Evolutionary conservation across 2,329 filamentous ascomycete species (phyloP).

Genomic region (Cytospora leucostoma): DNA sequence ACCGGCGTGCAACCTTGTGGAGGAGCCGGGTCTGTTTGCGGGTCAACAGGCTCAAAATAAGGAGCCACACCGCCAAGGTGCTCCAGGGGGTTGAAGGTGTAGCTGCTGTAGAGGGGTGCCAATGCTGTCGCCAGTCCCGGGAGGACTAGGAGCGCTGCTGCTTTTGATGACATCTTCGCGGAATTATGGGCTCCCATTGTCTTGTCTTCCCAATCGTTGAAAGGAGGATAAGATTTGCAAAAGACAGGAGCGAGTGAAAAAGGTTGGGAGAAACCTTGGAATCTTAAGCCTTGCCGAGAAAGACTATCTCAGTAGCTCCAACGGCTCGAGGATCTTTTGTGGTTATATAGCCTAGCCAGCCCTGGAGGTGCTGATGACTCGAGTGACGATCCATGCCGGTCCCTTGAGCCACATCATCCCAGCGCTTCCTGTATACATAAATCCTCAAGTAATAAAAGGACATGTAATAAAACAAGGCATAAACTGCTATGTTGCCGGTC

Average conservation of each 20-base stretch:
- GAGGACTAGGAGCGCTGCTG: background rate
- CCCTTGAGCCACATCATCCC: background rate
- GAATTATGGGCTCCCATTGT: background rate
- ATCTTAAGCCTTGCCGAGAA: background rate
- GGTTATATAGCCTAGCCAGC: background rate
- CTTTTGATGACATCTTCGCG: background rate
- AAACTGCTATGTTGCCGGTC: background rate
- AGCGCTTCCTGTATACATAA: background rate
- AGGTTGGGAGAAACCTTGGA: background rate
- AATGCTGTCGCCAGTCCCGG: constrained; percentile 7
- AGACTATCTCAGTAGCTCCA: too few species aligned
- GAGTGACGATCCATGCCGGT: background rate
- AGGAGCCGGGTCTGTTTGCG: constrained; percentile 44
- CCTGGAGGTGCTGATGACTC: background rate
- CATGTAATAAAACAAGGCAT: background rate
- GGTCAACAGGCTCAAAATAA: constrained; percentile 58
- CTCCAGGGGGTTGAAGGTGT: constrained; percentile 54
- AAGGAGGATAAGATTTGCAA: background rate
- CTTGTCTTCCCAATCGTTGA: background rate
- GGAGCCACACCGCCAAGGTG: constrained; percentile 58
- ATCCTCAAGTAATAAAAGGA: background rate
- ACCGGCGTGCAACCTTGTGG: constrained; percentile 54
- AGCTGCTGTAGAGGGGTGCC: constrained; percentile 45
- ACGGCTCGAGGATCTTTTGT: background rate
- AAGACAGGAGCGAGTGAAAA: background rate